Evolutionary conservation across 139 green algal species (phyloP), one percentile per base, ranked within the genome.

Genomic region (Chlamydomonas sp.): DNA sequence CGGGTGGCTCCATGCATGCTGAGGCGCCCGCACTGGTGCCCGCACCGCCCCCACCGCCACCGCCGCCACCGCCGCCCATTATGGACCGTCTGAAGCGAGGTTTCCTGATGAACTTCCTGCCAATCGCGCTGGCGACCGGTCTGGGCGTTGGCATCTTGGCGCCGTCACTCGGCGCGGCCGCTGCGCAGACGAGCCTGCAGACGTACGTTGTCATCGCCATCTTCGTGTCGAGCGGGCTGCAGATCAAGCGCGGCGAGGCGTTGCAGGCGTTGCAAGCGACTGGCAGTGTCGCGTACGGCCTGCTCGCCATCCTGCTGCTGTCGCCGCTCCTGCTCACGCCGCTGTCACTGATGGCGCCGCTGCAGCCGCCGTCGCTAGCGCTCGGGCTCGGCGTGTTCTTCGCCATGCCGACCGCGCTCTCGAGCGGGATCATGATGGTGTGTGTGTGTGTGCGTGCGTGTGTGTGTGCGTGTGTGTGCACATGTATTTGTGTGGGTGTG

Each of bases 371-470:
- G 0, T 77, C 73, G 37, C 69, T 89, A 36, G 72, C 73, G 0
- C 58, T 88, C 35, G 87, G 87, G 1, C 74, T 90, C 38, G 78
- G 85, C 0, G 76, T 92, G 20, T 92, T 90, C 67, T 83, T 74
- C 74, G 89, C 81, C 73, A 85, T 92, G 80, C 87, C 87, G 22
- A 92, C 85, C 29, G 82, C 83, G 0, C 79, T 92, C 2, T 89
- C 83, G 20, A 63, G 29, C 43, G 65, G 60, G 26, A 69, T 68
- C 39, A 36, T 33, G 35, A 68, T 72, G n/a, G n/a, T n/a, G n/a
- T n/a, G n/a, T n/a, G n/a, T n/a, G n/a, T n/a, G n/a, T n/a, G n/a
- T n/a, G n/a, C n/a, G n/a, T n/a, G n/a, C n/a, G n/a, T n/a, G n/a
- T n/a, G n/a, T n/a, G n/a, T n/a, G n/a, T n/a, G n/a, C n/a, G n/a